phyloP scores from a whole-genome alignment of 306 rosid species.

The Abrus precatorius region DNA sequence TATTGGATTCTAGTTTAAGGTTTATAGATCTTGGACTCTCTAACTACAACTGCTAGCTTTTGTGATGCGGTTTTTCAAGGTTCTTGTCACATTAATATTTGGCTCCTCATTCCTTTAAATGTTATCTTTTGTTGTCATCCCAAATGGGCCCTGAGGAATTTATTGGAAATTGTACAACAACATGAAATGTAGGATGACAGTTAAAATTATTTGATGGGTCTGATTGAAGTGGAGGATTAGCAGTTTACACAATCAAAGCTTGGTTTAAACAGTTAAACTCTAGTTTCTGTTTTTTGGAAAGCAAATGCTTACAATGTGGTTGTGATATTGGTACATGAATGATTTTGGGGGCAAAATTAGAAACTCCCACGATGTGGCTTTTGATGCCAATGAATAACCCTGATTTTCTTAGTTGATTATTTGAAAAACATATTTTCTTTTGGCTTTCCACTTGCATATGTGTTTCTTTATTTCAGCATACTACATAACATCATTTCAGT shows the following conservation, averaged over 20 bases:
- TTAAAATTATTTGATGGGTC: constrained; percentile 12
- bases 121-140: constrained; percentile 38
- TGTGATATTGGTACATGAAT: neutral
- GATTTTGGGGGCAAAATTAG: neutral
- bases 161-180: constrained; percentile 8
- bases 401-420: constrained; percentile 1
- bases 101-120: neutral
- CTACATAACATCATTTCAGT: constrained; percentile 4
- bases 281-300: neutral
- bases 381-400: constrained; percentile 6
- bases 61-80: too few relatives aligned
- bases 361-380: neutral
- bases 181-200: constrained; percentile 16
- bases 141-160: neutral
- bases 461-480: neutral
- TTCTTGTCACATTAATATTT: neutral
- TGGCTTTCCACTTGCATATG: neutral
- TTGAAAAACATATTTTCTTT: neutral
- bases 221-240: constrained; percentile 19
- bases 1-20: too few relatives aligned
- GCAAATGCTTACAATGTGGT: neutral
- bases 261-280: neutral
- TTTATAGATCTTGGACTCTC: too few relatives aligned
- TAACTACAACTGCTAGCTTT: too few relatives aligned
- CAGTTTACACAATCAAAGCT: neutral